A percentile compares a stretch with the other conserved stretches of the same genome.
These are phyloP conservation scores for Talaromyces sp. DNA, from an alignment of 2,329 filamentous ascomycete genomes.

Conservation along the genomic window DNA sequence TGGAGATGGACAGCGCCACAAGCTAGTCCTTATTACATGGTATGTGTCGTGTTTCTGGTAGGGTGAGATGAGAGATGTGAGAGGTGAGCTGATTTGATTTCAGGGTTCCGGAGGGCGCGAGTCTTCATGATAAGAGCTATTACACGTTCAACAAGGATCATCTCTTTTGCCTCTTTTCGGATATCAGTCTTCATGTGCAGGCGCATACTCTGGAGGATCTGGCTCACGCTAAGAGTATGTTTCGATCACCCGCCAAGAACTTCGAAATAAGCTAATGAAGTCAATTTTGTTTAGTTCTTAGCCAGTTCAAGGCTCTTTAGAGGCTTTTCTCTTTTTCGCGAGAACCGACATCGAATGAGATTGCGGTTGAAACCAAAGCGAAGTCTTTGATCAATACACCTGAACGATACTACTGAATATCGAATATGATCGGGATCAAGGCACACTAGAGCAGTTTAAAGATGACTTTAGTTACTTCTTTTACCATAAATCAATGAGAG, in stretches of 20 bases:
- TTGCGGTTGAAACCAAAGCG: too few species aligned
- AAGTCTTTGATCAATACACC: too few species aligned
- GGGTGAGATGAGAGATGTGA: too few species aligned
- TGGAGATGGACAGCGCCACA: slow-evolving; percentile 18
- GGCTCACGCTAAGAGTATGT: slow-evolving; percentile 20
- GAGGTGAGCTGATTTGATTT: slow-evolving; percentile 1
- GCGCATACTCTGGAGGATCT: slow-evolving; percentile 19
- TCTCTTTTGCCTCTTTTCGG: slow-evolving; percentile 16
- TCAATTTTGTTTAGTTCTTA: slow-evolving; percentile 10
- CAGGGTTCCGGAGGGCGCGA: slow-evolving; percentile 21
- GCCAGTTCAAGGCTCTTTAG: slow-evolving; percentile 22
- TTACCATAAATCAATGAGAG: too few species aligned
- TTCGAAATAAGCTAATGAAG: not conserved
- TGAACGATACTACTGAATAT: too few species aligned
- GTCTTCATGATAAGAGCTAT: slow-evolving; percentile 21
- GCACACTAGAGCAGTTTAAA: too few species aligned
- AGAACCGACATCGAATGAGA: not conserved
- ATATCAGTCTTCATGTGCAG: slow-evolving; percentile 25
- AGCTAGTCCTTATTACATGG: slow-evolving; percentile 25
- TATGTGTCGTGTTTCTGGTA: slow-evolving; percentile 5
- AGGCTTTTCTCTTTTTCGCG: not conserved
- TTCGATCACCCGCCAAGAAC: not conserved
- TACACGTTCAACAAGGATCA: slow-evolving; percentile 24
- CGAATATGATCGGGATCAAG: too few species aligned
- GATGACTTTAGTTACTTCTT: too few species aligned